Evolutionary conservation across 2,329 filamentous ascomycete species (phyloP), one percentile per base, ranked within the genome.

Genomic region (Paecilomyces sp.): DNA sequence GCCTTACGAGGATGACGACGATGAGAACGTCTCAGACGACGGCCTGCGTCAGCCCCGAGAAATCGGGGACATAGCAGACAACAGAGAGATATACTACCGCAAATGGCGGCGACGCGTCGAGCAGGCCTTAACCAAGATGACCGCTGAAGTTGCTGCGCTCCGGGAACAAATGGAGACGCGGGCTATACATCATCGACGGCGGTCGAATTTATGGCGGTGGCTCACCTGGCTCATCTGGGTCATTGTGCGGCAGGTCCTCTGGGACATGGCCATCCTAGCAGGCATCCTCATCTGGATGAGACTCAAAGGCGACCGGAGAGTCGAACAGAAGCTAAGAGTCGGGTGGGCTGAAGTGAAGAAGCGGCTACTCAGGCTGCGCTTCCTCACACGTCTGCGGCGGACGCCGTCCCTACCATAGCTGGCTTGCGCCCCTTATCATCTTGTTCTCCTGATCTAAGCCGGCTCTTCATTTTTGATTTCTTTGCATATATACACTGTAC

Each of bases 61-160:
- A 31, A 56, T 54, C 28, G 41, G 55, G 55, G 61, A 57, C 51
- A 57, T 56, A 57, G 59, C 60, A 60, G 56, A 68, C 65, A 58
- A 65, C 30, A 63, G 67, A 57, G 67, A 65, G 36, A 61, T 62
- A 12, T 62, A 66, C 25, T 79, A 82, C 65, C 74, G 77, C 62
- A 86, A 85, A 68, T 96, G 92, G 91, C 87, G 89, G 57, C 87
- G 85, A 61, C 87, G 89, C 66, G 88, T 97, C 62, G 93, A 97
- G 77, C 84, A 87, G 52, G 90, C 91, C 24, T 82, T 97, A 59
- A 90, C 93, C 59, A 90, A 92, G 67, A 87, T 97, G 77, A 96
- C 92, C 4, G 89, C 92, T 15, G 94, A 99, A 76, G 86, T 99
- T 33, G 92, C 94, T 1, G 94, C 94, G 0, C 77, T 97, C 62